A percentile compares a stretch with the other conserved stretches of the same genome.
Evolutionary conservation across 495 filamentous ascomycete species (phyloP).

Genomic region (Aspergillus wentii): DNA sequence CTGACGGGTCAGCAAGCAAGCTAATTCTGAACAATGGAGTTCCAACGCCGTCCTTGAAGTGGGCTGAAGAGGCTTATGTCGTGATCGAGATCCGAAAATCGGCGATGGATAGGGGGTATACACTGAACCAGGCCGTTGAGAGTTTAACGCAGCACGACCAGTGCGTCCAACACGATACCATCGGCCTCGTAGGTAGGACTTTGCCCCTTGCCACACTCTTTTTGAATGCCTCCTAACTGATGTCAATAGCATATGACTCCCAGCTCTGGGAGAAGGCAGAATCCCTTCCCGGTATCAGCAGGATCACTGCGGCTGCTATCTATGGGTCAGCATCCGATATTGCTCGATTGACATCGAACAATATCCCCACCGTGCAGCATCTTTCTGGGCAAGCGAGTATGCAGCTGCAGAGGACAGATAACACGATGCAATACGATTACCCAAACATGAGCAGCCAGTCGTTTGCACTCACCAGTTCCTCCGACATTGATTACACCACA

Average conservation of each 20-base stretch:
- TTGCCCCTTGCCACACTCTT: conserved; percentile 1
- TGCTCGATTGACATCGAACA: neutral
- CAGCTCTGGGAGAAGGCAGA: neutral
- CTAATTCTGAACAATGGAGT: neutral
- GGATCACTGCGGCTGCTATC: neutral
- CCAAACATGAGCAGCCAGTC: neutral
- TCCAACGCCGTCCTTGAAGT: conserved; percentile 11
- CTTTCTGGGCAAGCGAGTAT: conserved; percentile 1
- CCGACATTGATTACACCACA: conserved; percentile 7
- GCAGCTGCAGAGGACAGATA: neutral
- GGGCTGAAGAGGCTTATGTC: conserved; percentile 17
- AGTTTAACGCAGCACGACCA: neutral
- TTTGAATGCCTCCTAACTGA: neutral
- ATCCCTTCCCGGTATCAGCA: neutral
- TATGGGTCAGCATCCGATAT: neutral
- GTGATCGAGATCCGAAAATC: conserved; percentile 10
- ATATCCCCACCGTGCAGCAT: conserved; percentile 3
- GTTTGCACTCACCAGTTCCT: conserved; percentile 3
- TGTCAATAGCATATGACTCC: neutral
- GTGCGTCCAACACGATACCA: neutral
- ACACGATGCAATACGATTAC: conserved; percentile 4
- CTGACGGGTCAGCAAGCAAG: neutral
- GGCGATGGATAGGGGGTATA: neutral
- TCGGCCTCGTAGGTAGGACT: neutral
- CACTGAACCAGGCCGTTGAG: neutral